These are phyloP conservation scores for Apiospora arundinis DNA, from an alignment of 2,329 filamentous ascomycete species.

Conservation along the genomic window DNA sequence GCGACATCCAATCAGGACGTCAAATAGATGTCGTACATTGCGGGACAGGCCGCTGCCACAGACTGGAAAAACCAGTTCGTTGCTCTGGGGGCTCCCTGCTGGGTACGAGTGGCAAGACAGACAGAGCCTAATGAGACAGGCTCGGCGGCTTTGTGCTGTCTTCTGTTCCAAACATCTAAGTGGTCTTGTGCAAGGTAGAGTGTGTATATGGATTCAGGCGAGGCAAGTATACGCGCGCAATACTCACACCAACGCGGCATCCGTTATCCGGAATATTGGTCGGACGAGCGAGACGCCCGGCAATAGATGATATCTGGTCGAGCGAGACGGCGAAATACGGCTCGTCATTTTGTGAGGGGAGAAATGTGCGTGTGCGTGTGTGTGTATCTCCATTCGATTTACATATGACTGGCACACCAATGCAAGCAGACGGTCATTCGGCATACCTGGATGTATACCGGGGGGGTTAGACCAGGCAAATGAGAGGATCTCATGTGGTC, in stretches of 20 bases:
- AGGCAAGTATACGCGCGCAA: slow-evolving; percentile 13
- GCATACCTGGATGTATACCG: background rate
- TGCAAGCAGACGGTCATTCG: slow-evolving; percentile 13
- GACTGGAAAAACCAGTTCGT: background rate
- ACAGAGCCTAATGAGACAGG: background rate
- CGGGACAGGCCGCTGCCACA: slow-evolving; percentile 16
- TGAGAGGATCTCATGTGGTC: background rate
- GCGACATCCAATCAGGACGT: background rate
- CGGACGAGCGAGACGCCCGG: slow-evolving; percentile 14
- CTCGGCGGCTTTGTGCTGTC: background rate
- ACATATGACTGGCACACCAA: background rate
- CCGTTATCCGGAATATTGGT: background rate
- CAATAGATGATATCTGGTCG: background rate
- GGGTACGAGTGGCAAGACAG: background rate
- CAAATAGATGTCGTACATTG: background rate
- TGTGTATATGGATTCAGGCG: background rate
- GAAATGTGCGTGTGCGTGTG: background rate
- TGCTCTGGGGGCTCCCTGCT: background rate
- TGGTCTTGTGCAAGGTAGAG: background rate
- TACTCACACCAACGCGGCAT: slow-evolving; percentile 2
- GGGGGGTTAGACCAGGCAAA: background rate
- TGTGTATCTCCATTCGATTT: background rate
- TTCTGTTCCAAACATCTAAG: background rate
- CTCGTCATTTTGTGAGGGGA: background rate
- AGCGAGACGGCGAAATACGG: background rate